A percentile compares a stretch with the other conserved stretches of the same genome.
phyloP scores from a whole-genome alignment of 2,329 filamentous ascomycete genomes.

The Curvularia sp. region DNA sequence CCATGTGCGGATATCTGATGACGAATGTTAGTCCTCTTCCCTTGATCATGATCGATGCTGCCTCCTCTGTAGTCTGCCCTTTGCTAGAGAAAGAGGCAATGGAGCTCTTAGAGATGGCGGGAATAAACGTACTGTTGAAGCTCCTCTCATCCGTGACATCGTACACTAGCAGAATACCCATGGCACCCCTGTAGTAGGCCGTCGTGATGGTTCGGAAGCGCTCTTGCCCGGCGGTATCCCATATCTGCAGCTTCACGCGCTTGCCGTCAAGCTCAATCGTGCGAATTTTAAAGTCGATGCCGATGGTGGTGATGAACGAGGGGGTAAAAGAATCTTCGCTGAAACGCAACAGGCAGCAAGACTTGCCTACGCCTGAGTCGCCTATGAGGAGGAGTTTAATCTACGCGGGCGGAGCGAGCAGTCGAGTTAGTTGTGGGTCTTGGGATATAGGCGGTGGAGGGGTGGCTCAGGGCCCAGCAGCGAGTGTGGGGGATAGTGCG shows the following conservation, averaged over 20 bases:
- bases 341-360: constrained; percentile 94
- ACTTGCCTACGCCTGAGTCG: constrained; percentile 96
- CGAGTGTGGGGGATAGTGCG: constrained; percentile 9
- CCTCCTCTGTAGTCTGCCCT: no score
- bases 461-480: constrained; percentile 13
- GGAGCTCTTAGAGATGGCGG: not conserved
- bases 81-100: not conserved
- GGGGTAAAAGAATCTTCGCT: constrained; percentile 98
- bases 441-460: constrained; percentile 13
- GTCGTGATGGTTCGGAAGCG: constrained; percentile 98
- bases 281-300: constrained; percentile 99
- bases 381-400: constrained; percentile 97
- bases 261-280: constrained; percentile 99
- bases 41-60: no score
- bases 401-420: constrained; percentile 56
- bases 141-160: constrained; percentile 97
- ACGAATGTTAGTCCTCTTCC: constrained; percentile 21
- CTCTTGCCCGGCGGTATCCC: constrained; percentile 98
- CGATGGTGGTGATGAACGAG: constrained; percentile 98
- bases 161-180: constrained; percentile 97
- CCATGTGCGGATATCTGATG: constrained; percentile 94
- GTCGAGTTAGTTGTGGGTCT: constrained; percentile 23
- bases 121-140: constrained; percentile 78
- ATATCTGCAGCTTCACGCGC: constrained; percentile 98
- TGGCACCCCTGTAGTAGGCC: constrained; percentile 96